Evolutionary conservation across 2,329 filamentous ascomycete genomes (phyloP), one percentile per base, ranked within the genome.

Genomic region (Talaromyces pinophilus): DNA sequence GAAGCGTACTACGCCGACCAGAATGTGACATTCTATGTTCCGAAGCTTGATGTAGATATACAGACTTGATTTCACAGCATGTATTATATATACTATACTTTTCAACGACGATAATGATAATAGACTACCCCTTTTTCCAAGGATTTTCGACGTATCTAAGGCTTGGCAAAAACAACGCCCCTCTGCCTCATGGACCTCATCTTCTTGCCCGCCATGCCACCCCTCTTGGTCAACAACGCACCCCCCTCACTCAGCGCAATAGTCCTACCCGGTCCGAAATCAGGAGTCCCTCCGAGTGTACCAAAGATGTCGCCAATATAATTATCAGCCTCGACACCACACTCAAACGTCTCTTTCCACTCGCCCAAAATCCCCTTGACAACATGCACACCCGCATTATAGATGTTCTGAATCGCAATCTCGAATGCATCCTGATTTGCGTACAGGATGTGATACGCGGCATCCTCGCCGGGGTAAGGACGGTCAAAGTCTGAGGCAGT

Each of bases 261-360:
- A 7, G 64, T 28, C 8, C 68, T 67, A 3, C 74, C 69, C 30
- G 75, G 74, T 0, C 89, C 89, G 75, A 90, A 91, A 73, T 90
- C 87, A 0, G 89, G 88, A 48, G 77, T 74, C 28, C 65, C 65
- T 1, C 88, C 89, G 3, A 92, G 77, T 10, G 85, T 88, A 15
- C 88, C 90, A 70, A 91, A 88, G 63, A 92, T 88, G 72, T 91
- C 89, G 5, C 89, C 89, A 44, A 92, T 78, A 71, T 92, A 92
- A 71, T 91, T 91, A 1, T 74, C 79, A 0, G 88, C 78, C 67
- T 79, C 74, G 46, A 92, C 77, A 2, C 90, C 90, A 1, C 73
- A 69, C 42, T 80, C 76, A 70, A 88, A 92, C 0, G 79, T 87
- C 15, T 74, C 74, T 48, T 88, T 78, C 90, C 90, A 92, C 3